These are phyloP conservation scores for Pythium rishiriense DNA, from an alignment of 352 stramenopile species.

Conservation along the genomic window DNA sequence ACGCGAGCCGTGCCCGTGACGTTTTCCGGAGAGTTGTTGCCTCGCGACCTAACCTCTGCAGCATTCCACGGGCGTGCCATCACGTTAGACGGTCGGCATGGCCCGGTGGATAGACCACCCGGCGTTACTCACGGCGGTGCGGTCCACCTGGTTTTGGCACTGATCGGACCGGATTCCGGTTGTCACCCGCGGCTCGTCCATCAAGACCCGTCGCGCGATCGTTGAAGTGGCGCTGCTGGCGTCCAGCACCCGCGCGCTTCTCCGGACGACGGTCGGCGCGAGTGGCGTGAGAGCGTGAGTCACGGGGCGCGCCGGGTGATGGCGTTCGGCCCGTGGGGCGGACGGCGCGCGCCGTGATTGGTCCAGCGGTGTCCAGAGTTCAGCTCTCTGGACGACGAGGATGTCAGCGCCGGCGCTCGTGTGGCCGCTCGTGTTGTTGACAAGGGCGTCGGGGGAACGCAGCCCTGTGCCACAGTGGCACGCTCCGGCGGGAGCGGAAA, in stretches of 20 bases:
- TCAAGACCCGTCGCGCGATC: constrained; percentile 1
- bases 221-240: constrained; percentile 11
- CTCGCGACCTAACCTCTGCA: neutral
- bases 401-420: constrained; percentile 18
- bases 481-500: constrained; percentile 5
- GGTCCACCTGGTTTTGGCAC: constrained; percentile 18
- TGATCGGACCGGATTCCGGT: neutral
- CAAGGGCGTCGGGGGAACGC: neutral
- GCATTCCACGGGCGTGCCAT: no score
- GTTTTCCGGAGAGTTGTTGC: neutral
- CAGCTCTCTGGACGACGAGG: constrained; percentile 20
- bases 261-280: constrained; percentile 4
- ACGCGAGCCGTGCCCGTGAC: neutral
- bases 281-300: constrained; percentile 19
- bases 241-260: neutral
- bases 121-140: neutral
- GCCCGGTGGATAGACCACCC: neutral
- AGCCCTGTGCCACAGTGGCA: constrained; percentile 11
- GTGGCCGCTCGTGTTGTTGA: constrained; percentile 23
- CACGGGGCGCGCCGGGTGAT: constrained; percentile 1
- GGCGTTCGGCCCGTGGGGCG: neutral
- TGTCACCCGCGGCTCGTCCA: neutral
- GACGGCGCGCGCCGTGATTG: constrained; percentile 11
- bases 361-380: constrained; percentile 10
- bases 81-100: no score